Base-by-base conservation (phyloP, 1,284 basidiomycete genomes). In the Ceratobasidium sp. region DNA sequence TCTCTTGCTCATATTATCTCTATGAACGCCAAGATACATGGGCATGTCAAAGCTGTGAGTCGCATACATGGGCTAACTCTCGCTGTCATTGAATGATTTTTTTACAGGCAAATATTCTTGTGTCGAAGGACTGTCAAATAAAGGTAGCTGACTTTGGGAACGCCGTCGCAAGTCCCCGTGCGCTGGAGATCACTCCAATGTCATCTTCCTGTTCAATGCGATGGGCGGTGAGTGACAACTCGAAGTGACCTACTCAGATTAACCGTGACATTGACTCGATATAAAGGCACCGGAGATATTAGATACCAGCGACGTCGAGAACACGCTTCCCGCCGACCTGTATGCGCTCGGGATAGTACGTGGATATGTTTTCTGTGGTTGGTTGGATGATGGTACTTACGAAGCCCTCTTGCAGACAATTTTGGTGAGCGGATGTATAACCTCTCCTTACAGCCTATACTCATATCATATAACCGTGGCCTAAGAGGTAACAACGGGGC, bases 101-200 rank as follows among this genome's bases (percentile, higher is more conserved):
- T 5, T 16, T 35, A 2, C 21, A 69, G 43, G 66, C 35, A 13
- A 69, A 69, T 16, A 28, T 69, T n/a, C 43, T 69, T 14, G 52
- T 58, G 6, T 44, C 66, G 23, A 5, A 54, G 23, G 43, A 38
- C 26, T 16, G 41, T 21, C 30, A 23, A 46, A 14, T 47, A n/a
- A 69, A 57, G 54, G 52, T 69, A 2, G 43, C 66, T 1, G 66
- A 69, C 35, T 69, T 69, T 35, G 66, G 66, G 8, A 69, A 46
- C 16, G 38, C 66, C 28, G 35, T 44, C 5, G 6, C 58, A 16
- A 54, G 23, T 13, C 35, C 54, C 23, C 50, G 55, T 26, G 55
- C 64, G 1, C n/a, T 67, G n/a, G 32, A 58, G 18, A 57, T 69
- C 28, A 67, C 49, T 14, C n/a, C 14, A 67, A 55, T 30, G 5